Conservation (phyloP, 306 rosid species). For the Datisca glomerata region DNA sequence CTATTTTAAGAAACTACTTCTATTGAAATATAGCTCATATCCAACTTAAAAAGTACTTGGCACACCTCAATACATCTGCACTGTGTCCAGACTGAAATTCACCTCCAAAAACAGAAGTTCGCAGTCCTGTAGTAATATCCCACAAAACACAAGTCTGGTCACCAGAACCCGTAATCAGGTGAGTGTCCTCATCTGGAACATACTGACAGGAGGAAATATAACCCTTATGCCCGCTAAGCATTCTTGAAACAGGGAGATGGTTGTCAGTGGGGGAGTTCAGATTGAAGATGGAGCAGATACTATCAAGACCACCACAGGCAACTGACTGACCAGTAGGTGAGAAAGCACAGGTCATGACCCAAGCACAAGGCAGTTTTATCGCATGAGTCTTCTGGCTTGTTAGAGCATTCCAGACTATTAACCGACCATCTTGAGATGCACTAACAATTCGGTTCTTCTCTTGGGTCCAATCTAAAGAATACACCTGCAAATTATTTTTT, state of each 20-base stretch:
- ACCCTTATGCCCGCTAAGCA: constrained; percentile 90
- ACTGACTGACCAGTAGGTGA: constrained; percentile 90
- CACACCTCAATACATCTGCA: constrained; percentile 77
- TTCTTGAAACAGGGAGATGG: constrained; percentile 59
- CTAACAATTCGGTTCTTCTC: constrained; percentile 88
- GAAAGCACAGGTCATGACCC: constrained; percentile 99
- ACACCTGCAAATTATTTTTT: constrained; percentile 38
- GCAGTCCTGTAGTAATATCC: constrained; percentile 94
- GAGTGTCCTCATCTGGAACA: constrained; percentile 90
- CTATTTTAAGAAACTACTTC: no score
- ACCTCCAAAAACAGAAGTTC: constrained; percentile 94
- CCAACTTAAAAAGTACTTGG: constrained; percentile 12
- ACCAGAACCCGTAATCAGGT: constrained; percentile 84
- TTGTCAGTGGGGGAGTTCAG: constrained; percentile 68
- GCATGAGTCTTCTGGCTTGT: constrained; percentile 97
- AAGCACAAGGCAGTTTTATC: constrained; percentile 91
- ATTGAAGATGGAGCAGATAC: constrained; percentile 91
- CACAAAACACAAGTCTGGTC: constrained; percentile 93
- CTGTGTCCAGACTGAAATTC: constrained; percentile 99
- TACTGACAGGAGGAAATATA: constrained; percentile 91
- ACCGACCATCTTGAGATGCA: constrained; percentile 91
- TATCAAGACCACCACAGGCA: constrained; percentile 96
- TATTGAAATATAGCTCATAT: no score
- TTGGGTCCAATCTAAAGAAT: constrained; percentile 86
- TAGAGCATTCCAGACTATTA: constrained; percentile 94